Evolutionary conservation across 345 rosid species (phyloP).

Genomic region (Pistacia vera): DNA sequence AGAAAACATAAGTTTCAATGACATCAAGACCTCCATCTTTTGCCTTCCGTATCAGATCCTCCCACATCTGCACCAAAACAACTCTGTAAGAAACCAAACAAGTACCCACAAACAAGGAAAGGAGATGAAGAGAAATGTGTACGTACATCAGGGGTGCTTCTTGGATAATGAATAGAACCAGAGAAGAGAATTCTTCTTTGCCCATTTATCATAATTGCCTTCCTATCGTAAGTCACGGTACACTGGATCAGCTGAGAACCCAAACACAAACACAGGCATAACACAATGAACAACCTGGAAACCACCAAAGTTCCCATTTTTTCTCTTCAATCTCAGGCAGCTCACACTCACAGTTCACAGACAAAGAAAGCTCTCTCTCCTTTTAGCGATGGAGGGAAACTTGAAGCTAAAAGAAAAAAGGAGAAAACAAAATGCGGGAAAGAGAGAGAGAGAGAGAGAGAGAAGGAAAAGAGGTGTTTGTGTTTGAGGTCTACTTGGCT

Average conservation of each 20-base stretch:
- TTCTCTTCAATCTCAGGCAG: background rate
- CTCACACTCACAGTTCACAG: background rate
- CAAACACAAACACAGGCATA: conserved; percentile 44
- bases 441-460: conserved; percentile 1
- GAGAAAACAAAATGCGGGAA: background rate
- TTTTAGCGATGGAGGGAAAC: conserved; percentile 19
- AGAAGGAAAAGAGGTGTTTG: too few species aligned
- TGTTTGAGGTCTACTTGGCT: conserved; percentile 13
- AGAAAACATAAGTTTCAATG: conserved; percentile 95
- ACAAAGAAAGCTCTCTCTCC: background rate
- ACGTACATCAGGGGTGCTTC: conserved; percentile 86
- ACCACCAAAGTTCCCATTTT: conserved; percentile 50
- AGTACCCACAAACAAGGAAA: background rate
- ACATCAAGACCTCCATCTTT: conserved; percentile 96
- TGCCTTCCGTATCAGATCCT: conserved; percentile 95
- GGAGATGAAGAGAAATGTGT: background rate
- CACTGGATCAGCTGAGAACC: conserved; percentile 55
- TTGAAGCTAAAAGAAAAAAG: conserved; percentile 3
- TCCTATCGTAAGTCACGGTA: conserved; percentile 80
- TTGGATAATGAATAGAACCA: conserved; percentile 93
- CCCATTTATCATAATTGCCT: conserved; percentile 83
- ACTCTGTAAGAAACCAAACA: conserved; percentile 5
- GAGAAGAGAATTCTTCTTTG: conserved; percentile 90
- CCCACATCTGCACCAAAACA: conserved; percentile 83
- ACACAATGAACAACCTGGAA: conserved; percentile 41